Conservation (phyloP, 1,284 basidiomycete species). For the Marasmius tenuissimus region DNA sequence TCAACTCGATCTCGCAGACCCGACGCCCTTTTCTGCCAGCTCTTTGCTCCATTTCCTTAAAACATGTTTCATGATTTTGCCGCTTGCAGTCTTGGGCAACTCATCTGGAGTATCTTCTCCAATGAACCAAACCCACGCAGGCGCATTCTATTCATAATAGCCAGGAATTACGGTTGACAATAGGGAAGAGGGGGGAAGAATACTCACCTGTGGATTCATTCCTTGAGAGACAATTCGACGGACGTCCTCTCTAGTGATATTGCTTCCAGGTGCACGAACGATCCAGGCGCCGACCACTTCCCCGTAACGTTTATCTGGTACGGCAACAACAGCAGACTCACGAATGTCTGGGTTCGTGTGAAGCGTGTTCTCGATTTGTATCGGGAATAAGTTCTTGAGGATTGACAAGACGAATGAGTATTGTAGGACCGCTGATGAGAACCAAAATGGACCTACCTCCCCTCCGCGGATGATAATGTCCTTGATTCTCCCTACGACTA, state of each 20-base stretch:
- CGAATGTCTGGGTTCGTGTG: slow-evolving; percentile 61
- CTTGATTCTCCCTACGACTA: slow-evolving; percentile 81
- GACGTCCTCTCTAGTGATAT: slow-evolving; percentile 51
- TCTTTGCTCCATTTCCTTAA: slow-evolving; percentile 56
- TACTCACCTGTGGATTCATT: slow-evolving; percentile 78
- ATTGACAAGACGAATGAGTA: neutral
- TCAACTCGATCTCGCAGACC: slow-evolving; percentile 13
- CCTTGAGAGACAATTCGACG: slow-evolving; percentile 47
- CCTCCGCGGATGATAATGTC: slow-evolving; percentile 89
- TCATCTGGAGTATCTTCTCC: slow-evolving; percentile 62
- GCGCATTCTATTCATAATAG: slow-evolving; percentile 57
- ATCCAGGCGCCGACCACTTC: slow-evolving; percentile 83
- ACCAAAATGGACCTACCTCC: slow-evolving; percentile 47
- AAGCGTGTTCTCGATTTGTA: slow-evolving; percentile 81
- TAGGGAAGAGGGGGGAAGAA: neutral
- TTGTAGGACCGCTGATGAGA: neutral
- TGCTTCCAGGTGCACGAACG: slow-evolving; percentile 44
- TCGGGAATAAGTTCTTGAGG: slow-evolving; percentile 75
- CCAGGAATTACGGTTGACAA: neutral
- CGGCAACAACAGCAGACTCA: slow-evolving; percentile 75
- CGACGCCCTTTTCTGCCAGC: slow-evolving; percentile 37
- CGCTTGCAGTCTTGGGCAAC: slow-evolving; percentile 85
- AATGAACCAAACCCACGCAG: slow-evolving; percentile 82
- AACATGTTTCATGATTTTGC: slow-evolving; percentile 85
- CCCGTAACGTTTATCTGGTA: slow-evolving; percentile 70